These are phyloP conservation scores for Panaeolus papilionaceus DNA, from an alignment of 768 basidiomycete genomes.

Conservation along the genomic window DNA sequence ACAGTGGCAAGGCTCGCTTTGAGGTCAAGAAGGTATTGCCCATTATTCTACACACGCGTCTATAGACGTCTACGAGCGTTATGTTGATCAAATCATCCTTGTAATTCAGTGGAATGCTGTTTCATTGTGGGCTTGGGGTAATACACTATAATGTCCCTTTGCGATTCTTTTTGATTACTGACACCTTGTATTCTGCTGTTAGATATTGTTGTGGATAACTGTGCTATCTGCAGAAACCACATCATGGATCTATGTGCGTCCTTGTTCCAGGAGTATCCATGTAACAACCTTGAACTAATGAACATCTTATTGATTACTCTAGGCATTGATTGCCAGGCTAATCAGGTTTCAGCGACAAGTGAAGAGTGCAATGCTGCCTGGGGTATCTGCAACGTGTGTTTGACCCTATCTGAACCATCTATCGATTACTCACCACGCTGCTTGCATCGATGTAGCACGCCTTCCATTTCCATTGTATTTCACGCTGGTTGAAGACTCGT, in stretches of 20 bases:
- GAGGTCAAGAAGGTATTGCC: conserved; percentile 95
- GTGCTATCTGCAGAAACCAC: conserved; percentile 99
- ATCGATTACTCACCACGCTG: conserved; percentile 12
- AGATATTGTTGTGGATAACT: conserved; percentile 99
- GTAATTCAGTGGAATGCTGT: conserved; percentile 94
- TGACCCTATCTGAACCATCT: conserved; percentile 9
- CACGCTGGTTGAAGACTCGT: conserved; percentile 97
- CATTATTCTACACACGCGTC: background rate
- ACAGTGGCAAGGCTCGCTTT: conserved; percentile 78
- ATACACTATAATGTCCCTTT: conserved; percentile 9
- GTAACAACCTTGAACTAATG: background rate
- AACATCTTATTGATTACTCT: conserved; percentile 13
- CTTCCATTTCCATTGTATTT: conserved; percentile 99
- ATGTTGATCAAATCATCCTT: conserved; percentile 10
- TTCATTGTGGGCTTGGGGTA: conserved; percentile 98
- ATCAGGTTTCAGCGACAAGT: conserved; percentile 95
- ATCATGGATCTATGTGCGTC: conserved; percentile 99
- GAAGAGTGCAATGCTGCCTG: conserved; percentile 99
- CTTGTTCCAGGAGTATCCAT: conserved; percentile 17
- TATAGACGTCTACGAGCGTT: background rate
- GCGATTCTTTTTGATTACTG: conserved; percentile 21
- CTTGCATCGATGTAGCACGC: conserved; percentile 70
- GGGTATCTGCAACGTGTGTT: conserved; percentile 95
- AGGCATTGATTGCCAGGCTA: conserved; percentile 99
- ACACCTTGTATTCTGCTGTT: conserved; percentile 9